phyloP scores from a whole-genome alignment of 1,284 basidiomycete genomes.

The Leccinum subrobustum region DNA sequence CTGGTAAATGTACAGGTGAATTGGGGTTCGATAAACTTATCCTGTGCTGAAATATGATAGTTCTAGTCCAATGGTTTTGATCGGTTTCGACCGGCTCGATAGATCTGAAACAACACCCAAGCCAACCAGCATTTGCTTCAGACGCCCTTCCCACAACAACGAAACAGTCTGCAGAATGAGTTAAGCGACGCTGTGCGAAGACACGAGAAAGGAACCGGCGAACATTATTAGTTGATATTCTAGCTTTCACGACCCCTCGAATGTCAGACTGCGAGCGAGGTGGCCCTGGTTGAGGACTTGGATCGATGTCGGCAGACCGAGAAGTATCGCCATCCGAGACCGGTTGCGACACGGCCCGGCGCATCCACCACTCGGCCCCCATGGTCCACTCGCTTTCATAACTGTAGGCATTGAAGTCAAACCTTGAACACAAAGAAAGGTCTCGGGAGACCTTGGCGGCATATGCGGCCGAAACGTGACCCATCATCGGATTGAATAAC shows the following conservation, averaged over 20 bases:
- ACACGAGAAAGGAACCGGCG: slow-evolving; percentile 27
- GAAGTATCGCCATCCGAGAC: slow-evolving; percentile 9
- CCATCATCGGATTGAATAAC: slow-evolving; percentile 95
- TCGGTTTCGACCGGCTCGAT: slow-evolving; percentile 78
- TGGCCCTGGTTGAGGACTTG: slow-evolving; percentile 8
- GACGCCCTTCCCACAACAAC: slow-evolving; percentile 91
- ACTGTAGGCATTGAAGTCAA: slow-evolving; percentile 96
- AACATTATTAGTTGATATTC: slow-evolving; percentile 86
- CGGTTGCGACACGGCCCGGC: slow-evolving; percentile 39
- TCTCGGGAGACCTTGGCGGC: slow-evolving; percentile 85
- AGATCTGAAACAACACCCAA: slow-evolving; percentile 88
- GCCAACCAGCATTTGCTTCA: slow-evolving; percentile 87
- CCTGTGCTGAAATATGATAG: slow-evolving; percentile 88
- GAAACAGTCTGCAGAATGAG: slow-evolving; percentile 67
- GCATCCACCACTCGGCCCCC: slow-evolving; percentile 93
- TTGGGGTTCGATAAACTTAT: slow-evolving; percentile 29
- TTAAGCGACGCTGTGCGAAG: slow-evolving; percentile 9
- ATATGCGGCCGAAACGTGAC: slow-evolving; percentile 90
- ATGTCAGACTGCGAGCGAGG: slow-evolving; percentile 41
- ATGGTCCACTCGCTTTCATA: slow-evolving; percentile 96
- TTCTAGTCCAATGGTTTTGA: slow-evolving; percentile 86
- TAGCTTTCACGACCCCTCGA: slow-evolving; percentile 85
- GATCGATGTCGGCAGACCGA: background rate
- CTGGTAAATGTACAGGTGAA: background rate
- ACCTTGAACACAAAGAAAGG: slow-evolving; percentile 87